Conservation (phyloP, 2,329 filamentous ascomycete species). For the Nemania diffusa region DNA sequence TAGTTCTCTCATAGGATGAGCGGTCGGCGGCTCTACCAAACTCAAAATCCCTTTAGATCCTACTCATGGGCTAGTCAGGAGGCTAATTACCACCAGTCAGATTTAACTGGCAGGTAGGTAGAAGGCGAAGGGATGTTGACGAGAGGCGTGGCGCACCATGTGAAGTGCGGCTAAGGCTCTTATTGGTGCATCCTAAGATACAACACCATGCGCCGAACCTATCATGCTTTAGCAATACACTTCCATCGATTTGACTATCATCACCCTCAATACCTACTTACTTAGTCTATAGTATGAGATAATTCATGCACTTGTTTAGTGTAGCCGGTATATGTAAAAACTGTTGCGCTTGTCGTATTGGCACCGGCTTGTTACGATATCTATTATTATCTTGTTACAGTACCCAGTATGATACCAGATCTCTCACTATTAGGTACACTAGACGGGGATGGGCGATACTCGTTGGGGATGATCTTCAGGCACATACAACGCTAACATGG, state of each 20-base stretch:
- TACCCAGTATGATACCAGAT: constrained; percentile 4
- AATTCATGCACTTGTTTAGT: not conserved
- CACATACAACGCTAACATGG: constrained; percentile 28
- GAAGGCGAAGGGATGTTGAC: constrained; percentile 2
- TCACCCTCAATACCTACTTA: not conserved
- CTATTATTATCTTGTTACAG: constrained; percentile 8
- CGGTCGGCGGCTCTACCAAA: not conserved
- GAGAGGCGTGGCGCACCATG: constrained; percentile 14
- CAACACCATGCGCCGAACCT: not conserved
- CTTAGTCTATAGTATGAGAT: not conserved
- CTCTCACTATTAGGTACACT: constrained; percentile 4
- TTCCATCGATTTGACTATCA: constrained; percentile 7
- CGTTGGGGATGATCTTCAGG: constrained; percentile 28
- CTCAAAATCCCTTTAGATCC: not conserved
- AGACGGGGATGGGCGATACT: constrained; percentile 9
- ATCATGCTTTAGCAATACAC: constrained; percentile 10
- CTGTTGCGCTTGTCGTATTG: not conserved
- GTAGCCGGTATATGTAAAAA: not conserved
- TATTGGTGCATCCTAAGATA: constrained; percentile 15
- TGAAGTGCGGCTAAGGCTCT: constrained; percentile 13
- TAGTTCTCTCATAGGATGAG: constrained; percentile 2
- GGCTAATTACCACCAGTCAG: not conserved
- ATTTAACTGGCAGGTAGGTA: not conserved
- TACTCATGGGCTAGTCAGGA: not conserved
- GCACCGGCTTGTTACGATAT: not conserved